Evolutionary conservation across 129 eudicot species (phyloP).

Genomic region (Escallonia rubra): DNA sequence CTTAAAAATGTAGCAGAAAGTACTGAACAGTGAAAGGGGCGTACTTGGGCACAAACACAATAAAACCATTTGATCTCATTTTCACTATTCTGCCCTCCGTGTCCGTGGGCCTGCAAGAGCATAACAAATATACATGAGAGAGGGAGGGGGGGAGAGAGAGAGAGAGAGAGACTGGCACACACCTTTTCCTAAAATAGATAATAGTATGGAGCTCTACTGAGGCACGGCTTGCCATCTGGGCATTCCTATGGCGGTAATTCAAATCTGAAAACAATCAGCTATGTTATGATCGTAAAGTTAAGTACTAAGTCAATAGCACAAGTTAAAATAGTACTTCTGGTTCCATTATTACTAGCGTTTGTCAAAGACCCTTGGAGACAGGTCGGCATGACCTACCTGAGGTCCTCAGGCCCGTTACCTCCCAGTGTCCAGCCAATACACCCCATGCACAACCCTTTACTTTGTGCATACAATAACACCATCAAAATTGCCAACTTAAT

Average conservation of each 20-base stretch:
- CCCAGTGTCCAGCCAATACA: too few species aligned
- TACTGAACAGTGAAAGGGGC: slow-evolving; percentile 16
- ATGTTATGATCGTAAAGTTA: background rate
- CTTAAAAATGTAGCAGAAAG: background rate
- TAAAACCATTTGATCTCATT: slow-evolving; percentile 88
- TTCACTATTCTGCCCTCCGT: slow-evolving; percentile 92
- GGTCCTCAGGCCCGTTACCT: too few species aligned
- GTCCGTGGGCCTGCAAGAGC: slow-evolving; percentile 83
- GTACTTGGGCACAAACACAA: slow-evolving; percentile 96
- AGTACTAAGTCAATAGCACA: background rate
- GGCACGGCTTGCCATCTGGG: slow-evolving; percentile 98
- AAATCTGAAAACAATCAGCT: slow-evolving; percentile 43
- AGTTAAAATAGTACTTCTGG: too few species aligned
- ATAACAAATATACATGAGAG: slow-evolving; percentile 2
- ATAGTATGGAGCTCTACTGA: slow-evolving; percentile 96
- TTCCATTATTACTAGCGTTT: too few species aligned
- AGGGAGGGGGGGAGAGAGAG: background rate
- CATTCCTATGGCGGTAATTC: slow-evolving; percentile 93
- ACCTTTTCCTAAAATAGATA: slow-evolving; percentile 83
- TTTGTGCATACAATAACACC: too few species aligned
- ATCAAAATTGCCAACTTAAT: too few species aligned
- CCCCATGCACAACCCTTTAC: too few species aligned
- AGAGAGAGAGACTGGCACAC: background rate
- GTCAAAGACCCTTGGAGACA: too few species aligned
- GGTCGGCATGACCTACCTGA: too few species aligned